These are phyloP conservation scores for Calonectria naviculata DNA, from an alignment of 2,329 filamentous ascomycete genomes.

Conservation along the genomic window DNA sequence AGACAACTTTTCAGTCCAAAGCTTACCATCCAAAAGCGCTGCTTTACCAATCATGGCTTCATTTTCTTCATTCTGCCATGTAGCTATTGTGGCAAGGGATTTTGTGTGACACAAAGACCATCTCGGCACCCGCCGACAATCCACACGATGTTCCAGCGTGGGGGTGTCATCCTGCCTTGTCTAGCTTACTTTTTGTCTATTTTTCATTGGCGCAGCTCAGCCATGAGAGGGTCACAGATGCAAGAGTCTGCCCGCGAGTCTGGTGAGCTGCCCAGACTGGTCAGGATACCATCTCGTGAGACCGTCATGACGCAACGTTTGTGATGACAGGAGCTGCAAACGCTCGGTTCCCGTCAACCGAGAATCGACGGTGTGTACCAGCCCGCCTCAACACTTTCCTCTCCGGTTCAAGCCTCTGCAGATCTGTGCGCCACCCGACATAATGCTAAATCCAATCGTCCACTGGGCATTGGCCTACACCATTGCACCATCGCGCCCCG, in stretches of 20 bases:
- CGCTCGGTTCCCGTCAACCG: neutral
- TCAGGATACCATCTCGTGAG: neutral
- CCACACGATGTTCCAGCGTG: neutral
- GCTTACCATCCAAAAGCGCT: too few species aligned
- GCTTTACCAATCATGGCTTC: too few species aligned
- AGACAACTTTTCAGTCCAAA: too few species aligned
- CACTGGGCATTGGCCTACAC: neutral
- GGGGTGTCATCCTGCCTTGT: neutral
- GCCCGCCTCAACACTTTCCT: neutral
- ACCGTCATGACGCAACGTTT: neutral
- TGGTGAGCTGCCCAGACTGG: neutral
- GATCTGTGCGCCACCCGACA: constrained; percentile 28
- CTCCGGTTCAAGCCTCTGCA: neutral
- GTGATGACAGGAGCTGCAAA: neutral
- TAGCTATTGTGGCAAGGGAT: neutral
- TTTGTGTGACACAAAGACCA: neutral
- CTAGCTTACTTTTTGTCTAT: neutral
- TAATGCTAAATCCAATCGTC: constrained; percentile 23
- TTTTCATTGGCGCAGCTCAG: neutral
- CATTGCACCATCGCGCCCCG: constrained; percentile 40
- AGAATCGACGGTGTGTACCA: neutral
- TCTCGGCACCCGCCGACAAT: neutral
- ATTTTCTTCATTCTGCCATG: too few species aligned
- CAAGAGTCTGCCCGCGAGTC: neutral
- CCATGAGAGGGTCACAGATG: neutral